Percentiles rank a stretch among this genome's conserved stretches.
phyloP scores from a whole-genome alignment of 2,329 filamentous ascomycete species.

The Aspergillus sp. region DNA sequence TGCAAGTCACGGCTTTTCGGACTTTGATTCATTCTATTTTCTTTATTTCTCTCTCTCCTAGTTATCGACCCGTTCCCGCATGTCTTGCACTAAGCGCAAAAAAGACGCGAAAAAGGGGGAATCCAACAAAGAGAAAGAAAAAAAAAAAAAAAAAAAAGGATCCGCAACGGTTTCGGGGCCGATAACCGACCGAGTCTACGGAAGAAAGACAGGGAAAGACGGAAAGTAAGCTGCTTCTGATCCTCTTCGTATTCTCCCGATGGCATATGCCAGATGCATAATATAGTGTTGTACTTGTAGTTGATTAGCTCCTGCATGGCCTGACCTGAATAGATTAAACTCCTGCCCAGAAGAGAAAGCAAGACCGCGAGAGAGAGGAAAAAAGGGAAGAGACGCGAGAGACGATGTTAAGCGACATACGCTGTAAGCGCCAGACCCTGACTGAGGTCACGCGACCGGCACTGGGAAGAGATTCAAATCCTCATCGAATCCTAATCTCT shows the following conservation, averaged over 20 bases:
- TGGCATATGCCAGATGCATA: background rate
- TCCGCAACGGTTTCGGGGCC: constrained; percentile 2
- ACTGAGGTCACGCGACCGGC: background rate
- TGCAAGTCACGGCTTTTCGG: background rate
- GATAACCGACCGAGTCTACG: constrained; percentile 7
- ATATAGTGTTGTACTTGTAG: too few species aligned
- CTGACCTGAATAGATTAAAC: background rate
- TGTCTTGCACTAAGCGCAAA: background rate
- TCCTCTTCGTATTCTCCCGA: background rate
- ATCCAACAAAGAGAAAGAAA: background rate
- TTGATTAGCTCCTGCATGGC: background rate
- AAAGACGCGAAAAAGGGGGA: background rate
- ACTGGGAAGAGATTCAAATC: too few species aligned
- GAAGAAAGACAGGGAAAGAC: background rate
- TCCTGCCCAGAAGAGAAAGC: background rate
- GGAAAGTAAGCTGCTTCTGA: background rate
- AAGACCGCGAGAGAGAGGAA: background rate
- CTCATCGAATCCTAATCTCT: too few species aligned
- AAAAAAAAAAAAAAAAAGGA: background rate
- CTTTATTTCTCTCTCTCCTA: background rate
- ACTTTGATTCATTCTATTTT: background rate
- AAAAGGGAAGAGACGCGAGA: background rate
- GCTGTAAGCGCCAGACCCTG: background rate
- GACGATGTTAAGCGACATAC: background rate
- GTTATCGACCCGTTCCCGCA: background rate